phyloP scores from a whole-genome alignment of 1,284 basidiomycete genomes.

The Cryptococcus sp. region DNA sequence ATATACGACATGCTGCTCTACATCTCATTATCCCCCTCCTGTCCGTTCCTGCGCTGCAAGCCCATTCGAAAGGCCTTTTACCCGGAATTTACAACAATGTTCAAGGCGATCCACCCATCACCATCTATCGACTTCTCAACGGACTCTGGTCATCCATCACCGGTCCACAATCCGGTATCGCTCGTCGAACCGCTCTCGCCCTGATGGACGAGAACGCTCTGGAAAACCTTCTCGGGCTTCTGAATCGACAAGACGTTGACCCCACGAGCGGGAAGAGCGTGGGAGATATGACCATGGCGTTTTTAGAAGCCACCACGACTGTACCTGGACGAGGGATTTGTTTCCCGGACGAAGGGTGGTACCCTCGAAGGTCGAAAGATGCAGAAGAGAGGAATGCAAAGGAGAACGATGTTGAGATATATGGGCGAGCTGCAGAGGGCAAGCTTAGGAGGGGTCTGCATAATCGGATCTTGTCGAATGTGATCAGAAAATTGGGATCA shows the following conservation, averaged over 20 bases:
- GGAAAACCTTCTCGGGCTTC: slow-evolving; percentile 68
- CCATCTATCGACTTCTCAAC: slow-evolving; percentile 41
- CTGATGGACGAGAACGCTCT: slow-evolving; percentile 52
- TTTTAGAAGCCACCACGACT: slow-evolving; percentile 79
- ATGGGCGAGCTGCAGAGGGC: slow-evolving; percentile 27
- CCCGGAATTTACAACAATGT: slow-evolving; percentile 37
- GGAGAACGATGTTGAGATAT: slow-evolving; percentile 35
- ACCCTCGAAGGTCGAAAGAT: slow-evolving; percentile 55
- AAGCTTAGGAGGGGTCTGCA: slow-evolving; percentile 55
- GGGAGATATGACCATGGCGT: slow-evolving; percentile 79
- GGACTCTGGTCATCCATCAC: slow-evolving; percentile 41
- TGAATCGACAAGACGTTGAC: slow-evolving; percentile 66
- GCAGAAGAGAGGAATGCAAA: slow-evolving; percentile 27
- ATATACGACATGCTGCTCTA: slow-evolving; percentile 44
- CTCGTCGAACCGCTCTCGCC: slow-evolving; percentile 34
- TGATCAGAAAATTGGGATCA: slow-evolving; percentile 58
- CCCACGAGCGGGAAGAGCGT: slow-evolving; percentile 50
- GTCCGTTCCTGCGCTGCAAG: slow-evolving; percentile 31
- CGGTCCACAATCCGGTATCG: slow-evolving; percentile 27
- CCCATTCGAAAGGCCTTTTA: slow-evolving; percentile 36
- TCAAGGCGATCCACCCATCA: slow-evolving; percentile 40
- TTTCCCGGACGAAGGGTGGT: slow-evolving; percentile 87
- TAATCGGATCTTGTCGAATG: slow-evolving; percentile 76
- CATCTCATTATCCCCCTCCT: slow-evolving; percentile 41
- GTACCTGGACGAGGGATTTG: slow-evolving; percentile 78